These are phyloP conservation scores for Podospora bellae-mahoneyi DNA, from an alignment of 495 filamentous ascomycete genomes.

Conservation along the genomic window DNA sequence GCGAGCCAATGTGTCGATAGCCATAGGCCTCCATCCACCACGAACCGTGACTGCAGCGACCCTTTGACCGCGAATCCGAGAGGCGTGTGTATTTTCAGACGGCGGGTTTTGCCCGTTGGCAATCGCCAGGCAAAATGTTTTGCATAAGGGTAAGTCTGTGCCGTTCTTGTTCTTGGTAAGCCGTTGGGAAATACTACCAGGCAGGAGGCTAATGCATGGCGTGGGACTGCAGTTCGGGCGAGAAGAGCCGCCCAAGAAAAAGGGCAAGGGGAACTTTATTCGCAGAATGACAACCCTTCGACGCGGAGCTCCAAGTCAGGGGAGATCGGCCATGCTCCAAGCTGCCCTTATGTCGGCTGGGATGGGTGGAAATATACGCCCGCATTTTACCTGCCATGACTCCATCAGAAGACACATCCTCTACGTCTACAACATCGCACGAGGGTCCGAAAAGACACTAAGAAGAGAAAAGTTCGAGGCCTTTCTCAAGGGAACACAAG, in stretches of 20 bases:
- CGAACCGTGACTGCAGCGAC: not conserved
- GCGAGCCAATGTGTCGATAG: constrained; percentile 14
- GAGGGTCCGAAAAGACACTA: constrained; percentile 28
- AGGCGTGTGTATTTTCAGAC: not conserved
- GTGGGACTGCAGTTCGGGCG: constrained; percentile 17
- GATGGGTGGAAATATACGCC: constrained; percentile 21
- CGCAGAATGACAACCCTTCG: constrained; percentile 33
- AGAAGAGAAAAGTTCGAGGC: constrained; percentile 33
- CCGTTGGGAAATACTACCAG: not conserved
- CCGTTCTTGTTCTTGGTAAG: not conserved
- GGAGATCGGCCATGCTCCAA: constrained; percentile 22
- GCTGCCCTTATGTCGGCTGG: constrained; percentile 22
- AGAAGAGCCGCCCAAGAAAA: constrained; percentile 22
- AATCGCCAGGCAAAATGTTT: constrained; percentile 14
- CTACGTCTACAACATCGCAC: constrained; percentile 34
- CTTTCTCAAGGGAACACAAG: constrained; percentile 41
- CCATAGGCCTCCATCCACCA: not conserved
- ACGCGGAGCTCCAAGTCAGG: constrained; percentile 24
- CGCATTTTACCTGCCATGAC: constrained; percentile 23
- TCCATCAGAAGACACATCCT: constrained; percentile 36
- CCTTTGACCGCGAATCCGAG: constrained; percentile 8
- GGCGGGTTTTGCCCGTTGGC: constrained; percentile 18
- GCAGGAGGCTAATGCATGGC: not conserved
- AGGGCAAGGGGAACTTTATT: constrained; percentile 27
- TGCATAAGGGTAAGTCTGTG: constrained; percentile 23